Conservation (phyloP, 73 alveolate genomes). For the Vitrella brassicaformis region DNA sequence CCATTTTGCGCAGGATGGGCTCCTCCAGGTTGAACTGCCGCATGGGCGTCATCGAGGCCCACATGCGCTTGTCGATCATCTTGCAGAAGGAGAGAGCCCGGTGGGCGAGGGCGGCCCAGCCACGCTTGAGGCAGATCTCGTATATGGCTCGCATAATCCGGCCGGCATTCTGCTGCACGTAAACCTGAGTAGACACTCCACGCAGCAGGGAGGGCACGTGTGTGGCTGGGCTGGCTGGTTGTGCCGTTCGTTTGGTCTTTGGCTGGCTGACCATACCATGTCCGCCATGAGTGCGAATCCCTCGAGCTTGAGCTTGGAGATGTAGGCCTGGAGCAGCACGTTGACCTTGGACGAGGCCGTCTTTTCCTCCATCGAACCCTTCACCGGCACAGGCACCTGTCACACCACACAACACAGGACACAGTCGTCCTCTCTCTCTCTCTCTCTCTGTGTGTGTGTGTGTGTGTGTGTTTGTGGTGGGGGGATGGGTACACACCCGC, state of each 20-base stretch:
- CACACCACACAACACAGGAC: no score
- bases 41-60: slow-evolving; percentile 98
- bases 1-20: slow-evolving; percentile 72
- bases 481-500: no score
- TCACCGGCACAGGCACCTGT: slow-evolving; percentile 97
- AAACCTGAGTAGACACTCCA: not conserved
- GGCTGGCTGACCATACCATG: slow-evolving; percentile 83
- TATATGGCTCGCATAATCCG: slow-evolving; percentile 96
- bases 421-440: no score
- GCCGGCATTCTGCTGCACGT: slow-evolving; percentile 94
- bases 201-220: no score
- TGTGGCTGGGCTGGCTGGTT: no score
- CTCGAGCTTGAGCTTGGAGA: slow-evolving; percentile 88
- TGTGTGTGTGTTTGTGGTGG: no score
- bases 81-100: slow-evolving; percentile 13
- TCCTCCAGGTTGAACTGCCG: slow-evolving; percentile 89
- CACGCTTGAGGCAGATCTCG: slow-evolving; percentile 86
- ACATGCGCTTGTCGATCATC: slow-evolving; percentile 94
- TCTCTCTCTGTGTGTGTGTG: no score
- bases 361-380: slow-evolving; percentile 95
- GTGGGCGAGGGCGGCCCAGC: slow-evolving; percentile 33
- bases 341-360: slow-evolving; percentile 90
- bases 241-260: no score
- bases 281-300: slow-evolving; percentile 97
- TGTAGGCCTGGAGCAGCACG: slow-evolving; percentile 81